Evolutionary conservation across 2,329 filamentous ascomycete genomes (phyloP), one percentile per base, ranked within the genome.

Genomic region (Aureobasidium leucospermi): DNA sequence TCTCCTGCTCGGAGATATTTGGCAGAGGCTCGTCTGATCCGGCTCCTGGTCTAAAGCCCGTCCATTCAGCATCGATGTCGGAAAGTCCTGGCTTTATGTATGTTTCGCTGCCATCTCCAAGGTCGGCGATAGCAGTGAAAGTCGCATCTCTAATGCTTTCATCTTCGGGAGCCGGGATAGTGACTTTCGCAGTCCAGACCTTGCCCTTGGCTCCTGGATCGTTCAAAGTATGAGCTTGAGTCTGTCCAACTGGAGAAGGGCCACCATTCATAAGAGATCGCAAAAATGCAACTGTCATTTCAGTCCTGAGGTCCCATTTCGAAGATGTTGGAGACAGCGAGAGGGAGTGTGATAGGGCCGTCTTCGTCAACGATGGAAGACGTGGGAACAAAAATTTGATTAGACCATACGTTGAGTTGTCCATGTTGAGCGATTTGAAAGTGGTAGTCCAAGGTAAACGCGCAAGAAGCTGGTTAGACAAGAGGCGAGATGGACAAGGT

Each of bases 141-240:
- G 91, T 68, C 1, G 79, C 77, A 45, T 86, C 79, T n/a, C 81
- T 75, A 13, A 85, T 69, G 6, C 62, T 64, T 43, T 78, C 74
- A 46, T 81, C 66, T 8, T 52, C 62, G 0, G 86, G 87, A 2
- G 75, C 74, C 0, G 84, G 81, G 15, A 90, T 75, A 0, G 80
- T 82, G 43, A 88, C 85, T 58, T 84, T 87, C 66, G 85, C 86
- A 28, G 96, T 79, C 92, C 92, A 96, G 64, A 94, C 84, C 46
- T 82, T 83, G 3, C 90, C 90, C 69, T 89, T 91, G 68, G 95
- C 77, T 0, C 83, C 85, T 0, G 81, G 81, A 58, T 88, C 87
- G 60, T 78, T 82, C 46, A 82, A 74, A 1, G 83, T 81, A n/a
- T 82, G 66, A 43, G 74, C 76, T 72, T 96, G 93, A 6, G 81